Evolutionary conservation across 2,329 filamentous ascomycete genomes (phyloP).

Genomic region (Colletotrichum tabaci): DNA sequence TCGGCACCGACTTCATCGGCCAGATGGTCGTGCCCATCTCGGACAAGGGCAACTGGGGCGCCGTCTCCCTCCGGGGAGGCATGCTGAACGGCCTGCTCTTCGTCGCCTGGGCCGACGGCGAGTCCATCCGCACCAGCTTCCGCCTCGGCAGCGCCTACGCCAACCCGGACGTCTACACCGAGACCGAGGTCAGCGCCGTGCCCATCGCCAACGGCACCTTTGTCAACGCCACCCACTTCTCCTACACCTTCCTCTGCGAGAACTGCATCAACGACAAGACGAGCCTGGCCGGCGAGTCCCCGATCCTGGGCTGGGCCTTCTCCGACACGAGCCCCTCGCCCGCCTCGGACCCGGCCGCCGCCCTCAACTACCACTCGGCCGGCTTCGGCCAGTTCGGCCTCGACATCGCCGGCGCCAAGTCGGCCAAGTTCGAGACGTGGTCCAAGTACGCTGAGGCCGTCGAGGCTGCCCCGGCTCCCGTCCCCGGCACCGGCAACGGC

Average conservation of each 20-base stretch:
- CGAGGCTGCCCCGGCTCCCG: slow-evolving; percentile 28
- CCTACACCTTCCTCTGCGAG: slow-evolving; percentile 68
- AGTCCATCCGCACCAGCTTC: slow-evolving; percentile 54
- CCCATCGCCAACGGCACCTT: slow-evolving; percentile 67
- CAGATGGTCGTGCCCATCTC: slow-evolving; percentile 60
- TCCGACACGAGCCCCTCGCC: slow-evolving; percentile 51
- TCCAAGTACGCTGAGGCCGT: slow-evolving; percentile 35
- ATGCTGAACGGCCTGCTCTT: slow-evolving; percentile 66
- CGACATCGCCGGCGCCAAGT: slow-evolving; percentile 51
- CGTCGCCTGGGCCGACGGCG: slow-evolving; percentile 64
- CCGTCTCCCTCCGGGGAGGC: slow-evolving; percentile 60
- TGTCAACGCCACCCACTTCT: slow-evolving; percentile 66
- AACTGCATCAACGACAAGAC: slow-evolving; percentile 57
- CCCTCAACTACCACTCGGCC: slow-evolving; percentile 57
- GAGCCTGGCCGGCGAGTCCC: slow-evolving; percentile 47
- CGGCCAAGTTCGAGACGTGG: slow-evolving; percentile 46
- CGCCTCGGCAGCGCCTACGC: slow-evolving; percentile 58
- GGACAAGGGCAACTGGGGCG: slow-evolving; percentile 62
- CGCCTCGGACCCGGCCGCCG: slow-evolving; percentile 50
- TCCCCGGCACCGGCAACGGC: neutral
- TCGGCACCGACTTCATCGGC: slow-evolving; percentile 67
- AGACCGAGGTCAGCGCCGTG: slow-evolving; percentile 53
- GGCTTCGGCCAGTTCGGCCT: slow-evolving; percentile 56
- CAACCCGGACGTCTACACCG: slow-evolving; percentile 62
- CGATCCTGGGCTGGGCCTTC: slow-evolving; percentile 58